Evolutionary conservation across 306 rosid species (phyloP).

Genomic region (Fagus crenata): DNA sequence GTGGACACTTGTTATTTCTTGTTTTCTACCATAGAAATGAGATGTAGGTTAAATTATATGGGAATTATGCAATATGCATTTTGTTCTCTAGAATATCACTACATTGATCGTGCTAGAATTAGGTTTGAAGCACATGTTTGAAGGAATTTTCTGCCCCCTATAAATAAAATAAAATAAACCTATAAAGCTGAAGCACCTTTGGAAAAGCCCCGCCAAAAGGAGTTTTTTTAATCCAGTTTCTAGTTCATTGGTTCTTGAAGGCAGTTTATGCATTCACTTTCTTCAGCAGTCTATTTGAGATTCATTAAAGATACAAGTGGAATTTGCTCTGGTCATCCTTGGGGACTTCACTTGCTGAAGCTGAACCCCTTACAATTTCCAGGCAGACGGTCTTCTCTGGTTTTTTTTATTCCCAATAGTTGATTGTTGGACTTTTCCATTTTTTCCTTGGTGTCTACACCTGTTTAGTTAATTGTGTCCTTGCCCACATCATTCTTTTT

Average conservation of each 20-base stretch:
- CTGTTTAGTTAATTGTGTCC: not conserved
- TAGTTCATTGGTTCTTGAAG: not conserved
- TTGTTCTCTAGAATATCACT: not conserved
- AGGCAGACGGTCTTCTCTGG: not conserved
- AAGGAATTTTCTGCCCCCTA: too few relatives aligned
- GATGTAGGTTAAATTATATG: not conserved
- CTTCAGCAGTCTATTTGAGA: not conserved
- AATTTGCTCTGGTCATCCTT: not conserved
- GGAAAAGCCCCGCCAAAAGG: not conserved
- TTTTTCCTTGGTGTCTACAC: not conserved
- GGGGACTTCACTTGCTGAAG: not conserved
- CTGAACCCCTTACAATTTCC: not conserved
- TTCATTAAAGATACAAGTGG: not conserved
- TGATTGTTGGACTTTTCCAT: not conserved
- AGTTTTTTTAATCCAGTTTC: not conserved
- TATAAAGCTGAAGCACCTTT: not conserved
- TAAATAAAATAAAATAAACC: too few relatives aligned
- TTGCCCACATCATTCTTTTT: not conserved
- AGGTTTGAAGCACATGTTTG: not conserved
- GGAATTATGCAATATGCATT: not conserved
- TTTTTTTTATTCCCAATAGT: not conserved
- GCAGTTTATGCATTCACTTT: not conserved
- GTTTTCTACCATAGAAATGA: not conserved
- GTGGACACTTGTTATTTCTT: slow-evolving; percentile 10
- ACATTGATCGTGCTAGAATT: not conserved